Percentiles rank a stretch among this genome's conserved stretches.
Evolutionary conservation across 2,329 filamentous ascomycete genomes (phyloP).

Genomic region (Fusarium aywerte): DNA sequence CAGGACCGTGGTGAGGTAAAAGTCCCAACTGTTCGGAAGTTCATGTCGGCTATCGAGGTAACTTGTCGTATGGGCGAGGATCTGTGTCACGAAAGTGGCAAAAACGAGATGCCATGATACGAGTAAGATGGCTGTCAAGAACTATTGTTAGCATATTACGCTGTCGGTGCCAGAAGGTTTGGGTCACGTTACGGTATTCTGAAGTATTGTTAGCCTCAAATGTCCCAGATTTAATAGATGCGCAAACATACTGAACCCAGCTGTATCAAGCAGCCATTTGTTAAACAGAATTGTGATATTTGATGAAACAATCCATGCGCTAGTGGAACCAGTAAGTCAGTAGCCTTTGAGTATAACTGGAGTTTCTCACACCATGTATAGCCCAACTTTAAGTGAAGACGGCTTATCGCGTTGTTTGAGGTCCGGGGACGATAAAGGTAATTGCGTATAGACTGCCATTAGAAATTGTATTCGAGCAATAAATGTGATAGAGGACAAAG

Average conservation of each 20-base stretch:
- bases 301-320: slow-evolving; percentile 17
- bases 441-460: not conserved
- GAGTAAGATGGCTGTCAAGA: slow-evolving; percentile 2
- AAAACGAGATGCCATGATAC: slow-evolving; percentile 36
- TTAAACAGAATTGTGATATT: slow-evolving; percentile 18
- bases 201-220: not conserved
- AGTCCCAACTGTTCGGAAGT: slow-evolving; percentile 18
- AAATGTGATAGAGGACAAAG: not conserved
- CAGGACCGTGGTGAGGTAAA: slow-evolving; percentile 1
- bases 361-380: slow-evolving; percentile 15
- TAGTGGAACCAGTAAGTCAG: not conserved
- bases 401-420: not conserved
- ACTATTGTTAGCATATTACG: not conserved
- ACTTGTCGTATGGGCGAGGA: slow-evolving; percentile 28
- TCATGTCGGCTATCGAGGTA: slow-evolving; percentile 29
- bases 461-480: too few species aligned
- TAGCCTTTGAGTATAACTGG: fast-evolving
- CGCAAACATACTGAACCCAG: slow-evolving; percentile 13
- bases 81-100: slow-evolving; percentile 26
- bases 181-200: slow-evolving; percentile 3
- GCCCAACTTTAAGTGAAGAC: not conserved
- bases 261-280: slow-evolving; percentile 18
- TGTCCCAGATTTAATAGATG: fast-evolving
- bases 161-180: fast-evolving
- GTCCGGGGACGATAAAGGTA: not conserved